These are phyloP conservation scores for Pseudohyphozyma bogoriensis DNA, from an alignment of 768 basidiomycete genomes.

Conservation along the genomic window DNA sequence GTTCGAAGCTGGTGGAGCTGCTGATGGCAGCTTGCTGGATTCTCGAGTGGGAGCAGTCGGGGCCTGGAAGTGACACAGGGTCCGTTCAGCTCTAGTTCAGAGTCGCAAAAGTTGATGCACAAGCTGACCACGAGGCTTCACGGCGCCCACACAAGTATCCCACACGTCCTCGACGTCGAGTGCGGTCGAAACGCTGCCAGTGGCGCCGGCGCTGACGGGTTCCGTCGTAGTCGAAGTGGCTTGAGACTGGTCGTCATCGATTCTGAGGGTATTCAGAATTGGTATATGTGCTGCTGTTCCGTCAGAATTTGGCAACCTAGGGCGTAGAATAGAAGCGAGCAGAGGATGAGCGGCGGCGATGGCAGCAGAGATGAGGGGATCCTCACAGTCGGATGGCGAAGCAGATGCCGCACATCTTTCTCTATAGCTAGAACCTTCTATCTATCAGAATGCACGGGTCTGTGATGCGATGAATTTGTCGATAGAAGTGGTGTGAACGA, in stretches of 20 bases:
- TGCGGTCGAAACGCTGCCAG: background rate
- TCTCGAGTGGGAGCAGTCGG: constrained; percentile 1
- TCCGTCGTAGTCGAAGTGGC: no score
- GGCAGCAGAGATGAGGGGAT: background rate
- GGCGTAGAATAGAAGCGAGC: no score
- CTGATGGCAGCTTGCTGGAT: background rate
- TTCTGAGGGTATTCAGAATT: no score
- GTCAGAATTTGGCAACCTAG: no score
- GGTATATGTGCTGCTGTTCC: no score
- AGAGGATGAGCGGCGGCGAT: background rate
- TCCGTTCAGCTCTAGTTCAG: background rate
- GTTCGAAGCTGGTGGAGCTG: background rate
- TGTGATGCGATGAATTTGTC: no score
- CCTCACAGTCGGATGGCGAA: background rate
- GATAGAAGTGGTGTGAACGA: no score
- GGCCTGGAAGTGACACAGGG: constrained; percentile 1
- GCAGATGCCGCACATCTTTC: constrained; percentile 17
- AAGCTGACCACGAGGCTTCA: constrained; percentile 6
- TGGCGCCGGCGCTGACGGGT: background rate
- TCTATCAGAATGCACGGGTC: no score
- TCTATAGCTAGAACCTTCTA: no score
- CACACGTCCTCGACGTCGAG: constrained; percentile 8
- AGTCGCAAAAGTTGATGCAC: background rate
- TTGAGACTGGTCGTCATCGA: no score
- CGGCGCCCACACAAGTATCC: background rate